Evolutionary conservation across 305 asterid species (phyloP), one percentile per base, ranked within the genome.

Genomic region (Rubia peregrina): DNA sequence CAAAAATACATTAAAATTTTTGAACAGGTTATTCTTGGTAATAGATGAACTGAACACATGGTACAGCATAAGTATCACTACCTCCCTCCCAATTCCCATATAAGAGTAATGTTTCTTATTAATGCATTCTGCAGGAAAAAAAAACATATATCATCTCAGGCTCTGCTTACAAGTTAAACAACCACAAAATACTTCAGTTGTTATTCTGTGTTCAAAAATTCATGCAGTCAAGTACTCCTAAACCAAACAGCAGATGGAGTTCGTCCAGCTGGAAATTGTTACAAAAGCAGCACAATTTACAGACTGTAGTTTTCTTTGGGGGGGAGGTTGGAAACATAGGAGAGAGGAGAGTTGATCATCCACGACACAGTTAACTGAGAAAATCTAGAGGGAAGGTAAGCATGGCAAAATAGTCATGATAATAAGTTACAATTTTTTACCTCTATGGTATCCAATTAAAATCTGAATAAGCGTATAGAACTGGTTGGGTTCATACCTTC

Each of bases 401-500:
- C 17, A 24, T 40, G 22, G 51, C 40, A 69, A 21, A 16, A 38
- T 17, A 48, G 40, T 26, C 26, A 48, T 48, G 26, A 48, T 26
- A 22, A 21, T 42, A 46, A 43, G 40, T 43, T 48, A 44, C n/a
- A 44, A 67, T 48, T 13, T 42, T 1, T 19, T 33, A 69, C 49
- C 72, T 44, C 44, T 16, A 36, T 36, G 4, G 7, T 19, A 17
- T 24, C 62, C 16, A 67, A 8, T 22, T 12, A 67, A 46, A 56
- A 3, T 26, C 56, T 9, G 8, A 16, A 40, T 17, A 40, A 33
- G 60, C 7, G 46, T 19, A 22, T 19, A 22, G n/a, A n/a, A 40
- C 19, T 49, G 57, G 5, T 49, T 19, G 74, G 55, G 65, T 56
- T 44, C 59, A 72, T 80, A n/a, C n/a, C n/a, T n/a, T n/a, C n/a